Percentiles rank a stretch among this genome's conserved stretches.
Evolutionary conservation across 2,329 filamentous ascomycete species (phyloP).

Genomic region (Nemania sp.): DNA sequence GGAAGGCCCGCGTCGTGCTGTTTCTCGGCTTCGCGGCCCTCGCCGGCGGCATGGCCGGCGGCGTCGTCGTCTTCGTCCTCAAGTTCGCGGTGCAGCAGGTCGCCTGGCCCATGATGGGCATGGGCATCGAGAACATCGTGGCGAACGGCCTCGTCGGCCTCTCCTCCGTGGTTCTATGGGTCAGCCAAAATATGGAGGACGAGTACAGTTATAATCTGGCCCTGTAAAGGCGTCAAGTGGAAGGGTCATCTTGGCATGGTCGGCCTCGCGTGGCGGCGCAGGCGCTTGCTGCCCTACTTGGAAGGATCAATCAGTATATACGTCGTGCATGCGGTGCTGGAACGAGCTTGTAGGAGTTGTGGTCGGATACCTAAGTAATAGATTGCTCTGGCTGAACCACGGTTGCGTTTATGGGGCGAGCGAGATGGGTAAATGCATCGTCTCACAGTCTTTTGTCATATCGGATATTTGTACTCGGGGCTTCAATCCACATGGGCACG

Average conservation of each 20-base stretch:
- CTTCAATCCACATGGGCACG: no score
- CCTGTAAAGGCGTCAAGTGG: slow-evolving; percentile 44
- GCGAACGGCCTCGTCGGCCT: slow-evolving; percentile 66
- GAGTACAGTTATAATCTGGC: slow-evolving; percentile 71
- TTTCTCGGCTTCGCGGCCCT: slow-evolving; percentile 68
- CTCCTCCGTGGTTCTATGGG: slow-evolving; percentile 67
- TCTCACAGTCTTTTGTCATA: no score
- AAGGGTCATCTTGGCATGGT: no score
- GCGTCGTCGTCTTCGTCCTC: slow-evolving; percentile 69
- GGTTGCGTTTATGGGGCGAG: no score
- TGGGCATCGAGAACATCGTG: slow-evolving; percentile 69
- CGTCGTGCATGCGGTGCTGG: no score
- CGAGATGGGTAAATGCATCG: no score
- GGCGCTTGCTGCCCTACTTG: no score
- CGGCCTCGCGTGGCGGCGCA: not conserved
- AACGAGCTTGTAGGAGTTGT: no score
- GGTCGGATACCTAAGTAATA: no score
- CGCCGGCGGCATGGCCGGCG: slow-evolving; percentile 69
- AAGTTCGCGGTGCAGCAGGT: slow-evolving; percentile 64
- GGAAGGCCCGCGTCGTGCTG: slow-evolving; percentile 69
- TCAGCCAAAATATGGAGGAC: slow-evolving; percentile 74
- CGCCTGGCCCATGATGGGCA: slow-evolving; percentile 61
- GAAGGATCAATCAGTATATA: no score
- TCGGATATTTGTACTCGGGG: no score
- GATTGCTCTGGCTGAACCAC: no score